phyloP scores from a whole-genome alignment of 2,329 filamentous ascomycete species.

The Arthrobotrys sphaeroides region DNA sequence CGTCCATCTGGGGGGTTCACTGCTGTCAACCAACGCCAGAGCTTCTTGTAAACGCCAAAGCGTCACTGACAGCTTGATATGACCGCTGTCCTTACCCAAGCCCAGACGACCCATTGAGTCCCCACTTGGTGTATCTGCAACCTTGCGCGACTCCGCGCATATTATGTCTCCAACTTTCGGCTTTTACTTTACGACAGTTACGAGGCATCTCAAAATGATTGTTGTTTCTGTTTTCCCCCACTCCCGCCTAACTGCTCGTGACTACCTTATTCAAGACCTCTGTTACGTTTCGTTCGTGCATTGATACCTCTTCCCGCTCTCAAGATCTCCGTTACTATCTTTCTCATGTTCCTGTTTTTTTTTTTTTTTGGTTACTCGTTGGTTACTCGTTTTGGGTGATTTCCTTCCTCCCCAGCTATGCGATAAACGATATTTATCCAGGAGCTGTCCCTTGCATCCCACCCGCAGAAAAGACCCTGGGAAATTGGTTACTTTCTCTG shows the following conservation, averaged over 20 bases:
- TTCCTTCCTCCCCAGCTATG: conserved; percentile 5
- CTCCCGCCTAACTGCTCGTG: no score
- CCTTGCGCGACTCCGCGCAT: not conserved
- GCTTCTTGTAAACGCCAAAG: conserved; percentile 33
- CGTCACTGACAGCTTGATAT: no score
- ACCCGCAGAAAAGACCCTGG: not conserved
- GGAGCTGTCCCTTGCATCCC: conserved; percentile 7
- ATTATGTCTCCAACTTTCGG: not conserved
- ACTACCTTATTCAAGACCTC: not conserved
- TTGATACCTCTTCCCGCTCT: conserved; percentile 26
- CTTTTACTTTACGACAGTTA: not conserved
- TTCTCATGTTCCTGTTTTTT: not conserved
- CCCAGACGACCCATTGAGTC: not conserved
- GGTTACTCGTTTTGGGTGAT: conserved; percentile 30
- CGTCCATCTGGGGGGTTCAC: conserved; percentile 56
- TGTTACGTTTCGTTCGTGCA: conserved; percentile 5
- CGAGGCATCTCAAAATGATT: not conserved
- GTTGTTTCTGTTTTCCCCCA: not conserved
- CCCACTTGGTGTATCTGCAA: not conserved
- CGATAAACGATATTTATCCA: conserved; percentile 18
- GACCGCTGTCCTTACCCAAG: no score
- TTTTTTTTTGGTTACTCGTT: conserved; percentile 10
- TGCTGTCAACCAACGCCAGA: conserved; percentile 55
- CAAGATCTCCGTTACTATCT: conserved; percentile 7
- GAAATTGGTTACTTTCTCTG: not conserved